Percentiles rank a stretch among this genome's conserved stretches.
phyloP scores from a whole-genome alignment of 2,329 filamentous ascomycete species.

The Pseudogymnoascus sp. region DNA sequence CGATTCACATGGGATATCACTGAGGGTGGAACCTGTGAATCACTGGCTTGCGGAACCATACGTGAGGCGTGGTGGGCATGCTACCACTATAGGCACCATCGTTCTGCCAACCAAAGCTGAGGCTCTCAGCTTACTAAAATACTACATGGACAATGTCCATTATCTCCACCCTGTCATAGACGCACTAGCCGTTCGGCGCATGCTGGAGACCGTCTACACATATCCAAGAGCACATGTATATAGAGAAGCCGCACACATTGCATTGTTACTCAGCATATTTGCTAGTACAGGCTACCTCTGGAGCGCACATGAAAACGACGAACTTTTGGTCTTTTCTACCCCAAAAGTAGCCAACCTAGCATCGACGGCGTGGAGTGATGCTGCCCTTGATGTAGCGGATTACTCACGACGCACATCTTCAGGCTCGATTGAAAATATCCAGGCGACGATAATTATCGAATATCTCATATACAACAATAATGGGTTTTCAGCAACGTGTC shows the following conservation, averaged over 20 bases:
- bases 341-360: slow-evolving; percentile 23
- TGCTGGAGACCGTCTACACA: background rate
- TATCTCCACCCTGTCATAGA: slow-evolving; percentile 2
- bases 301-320: background rate
- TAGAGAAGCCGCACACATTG: background rate
- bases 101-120: background rate
- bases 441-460: slow-evolving; percentile 29
- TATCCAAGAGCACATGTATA: background rate
- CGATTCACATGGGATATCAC: background rate
- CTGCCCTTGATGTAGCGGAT: slow-evolving; percentile 28
- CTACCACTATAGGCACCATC: background rate
- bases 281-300: background rate
- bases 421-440: slow-evolving; percentile 29
- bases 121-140: background rate
- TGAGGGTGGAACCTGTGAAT: background rate
- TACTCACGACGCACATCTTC: slow-evolving; percentile 22
- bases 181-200: background rate
- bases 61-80: background rate
- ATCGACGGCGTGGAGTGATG: slow-evolving; percentile 25
- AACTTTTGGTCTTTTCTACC: background rate
- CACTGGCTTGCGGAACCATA: background rate
- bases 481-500: slow-evolving; percentile 28
- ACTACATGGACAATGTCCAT: background rate
- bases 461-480: slow-evolving; percentile 30
- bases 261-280: background rate